Evolutionary conservation across 1,284 basidiomycete species (phyloP).

Genomic region (Heterobasidion annosum): DNA sequence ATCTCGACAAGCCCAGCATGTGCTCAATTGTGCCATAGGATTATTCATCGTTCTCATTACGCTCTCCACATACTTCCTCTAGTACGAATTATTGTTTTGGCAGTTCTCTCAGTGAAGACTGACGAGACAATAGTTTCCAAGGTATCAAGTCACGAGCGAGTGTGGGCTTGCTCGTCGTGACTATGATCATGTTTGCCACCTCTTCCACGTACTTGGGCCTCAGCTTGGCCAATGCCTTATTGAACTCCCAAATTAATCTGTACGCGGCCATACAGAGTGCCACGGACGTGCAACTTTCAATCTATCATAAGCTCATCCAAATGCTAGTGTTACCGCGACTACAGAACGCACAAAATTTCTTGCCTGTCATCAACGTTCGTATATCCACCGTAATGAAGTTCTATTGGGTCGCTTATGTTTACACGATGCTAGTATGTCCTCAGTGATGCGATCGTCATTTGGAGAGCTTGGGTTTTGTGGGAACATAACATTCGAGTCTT

Average conservation of each 20-base stretch:
- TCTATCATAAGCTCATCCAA: background rate
- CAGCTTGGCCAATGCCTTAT: background rate
- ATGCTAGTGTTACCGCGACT: background rate
- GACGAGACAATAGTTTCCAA: background rate
- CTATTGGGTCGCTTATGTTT: too few relatives aligned
- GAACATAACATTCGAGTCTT: background rate
- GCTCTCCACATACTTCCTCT: background rate
- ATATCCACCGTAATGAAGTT: background rate
- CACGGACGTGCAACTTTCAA: background rate
- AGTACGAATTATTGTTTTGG: background rate
- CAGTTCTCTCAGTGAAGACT: background rate
- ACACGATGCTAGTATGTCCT: background rate
- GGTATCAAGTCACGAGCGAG: background rate
- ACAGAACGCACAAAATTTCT: background rate
- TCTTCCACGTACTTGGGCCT: background rate
- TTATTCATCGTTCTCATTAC: background rate
- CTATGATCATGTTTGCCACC: background rate
- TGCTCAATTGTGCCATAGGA: background rate
- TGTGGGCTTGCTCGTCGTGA: background rate
- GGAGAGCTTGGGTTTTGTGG: background rate
- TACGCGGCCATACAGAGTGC: background rate
- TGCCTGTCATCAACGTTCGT: background rate
- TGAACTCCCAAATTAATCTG: background rate
- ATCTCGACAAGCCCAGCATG: background rate
- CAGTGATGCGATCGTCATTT: background rate